These are phyloP conservation scores for Kitagawia praeruptora DNA, from an alignment of 129 eudicot species.

Conservation along the genomic window DNA sequence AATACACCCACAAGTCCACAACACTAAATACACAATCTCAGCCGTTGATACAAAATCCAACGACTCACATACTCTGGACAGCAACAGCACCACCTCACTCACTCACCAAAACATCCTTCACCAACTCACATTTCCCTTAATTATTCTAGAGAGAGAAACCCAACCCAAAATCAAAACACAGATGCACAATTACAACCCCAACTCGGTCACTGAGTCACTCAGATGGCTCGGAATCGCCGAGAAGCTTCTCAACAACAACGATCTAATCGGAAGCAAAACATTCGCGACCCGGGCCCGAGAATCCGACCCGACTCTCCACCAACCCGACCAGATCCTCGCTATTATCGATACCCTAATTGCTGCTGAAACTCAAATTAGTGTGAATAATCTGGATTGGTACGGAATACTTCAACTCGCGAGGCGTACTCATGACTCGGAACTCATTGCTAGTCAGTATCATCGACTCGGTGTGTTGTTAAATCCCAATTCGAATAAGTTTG, in stretches of 20 bases:
- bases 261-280: slow-evolving; percentile 65
- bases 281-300: slow-evolving; percentile 91
- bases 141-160: neutral
- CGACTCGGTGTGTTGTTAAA: slow-evolving; percentile 40
- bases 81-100: neutral
- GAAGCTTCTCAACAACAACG: slow-evolving; percentile 62
- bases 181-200: slow-evolving; percentile 59
- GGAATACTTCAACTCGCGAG: slow-evolving; percentile 55
- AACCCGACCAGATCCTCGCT: slow-evolving; percentile 78
- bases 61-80: neutral
- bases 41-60: neutral
- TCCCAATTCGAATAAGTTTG: slow-evolving; percentile 40
- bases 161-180: neutral
- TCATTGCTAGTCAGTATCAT: slow-evolving; percentile 57
- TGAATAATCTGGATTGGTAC: slow-evolving; percentile 58
- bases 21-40: neutral
- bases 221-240: slow-evolving; percentile 82
- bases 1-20: too few relatives aligned
- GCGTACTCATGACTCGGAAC: slow-evolving; percentile 44
- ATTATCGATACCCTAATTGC: slow-evolving; percentile 71
- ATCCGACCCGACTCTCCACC: slow-evolving; percentile 59
- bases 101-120: too few relatives aligned
- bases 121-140: neutral
- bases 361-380: slow-evolving; percentile 53
- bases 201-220: slow-evolving; percentile 64